These are phyloP conservation scores for Striga asiatica DNA, from an alignment of 257 asterid genomes.

Conservation along the genomic window DNA sequence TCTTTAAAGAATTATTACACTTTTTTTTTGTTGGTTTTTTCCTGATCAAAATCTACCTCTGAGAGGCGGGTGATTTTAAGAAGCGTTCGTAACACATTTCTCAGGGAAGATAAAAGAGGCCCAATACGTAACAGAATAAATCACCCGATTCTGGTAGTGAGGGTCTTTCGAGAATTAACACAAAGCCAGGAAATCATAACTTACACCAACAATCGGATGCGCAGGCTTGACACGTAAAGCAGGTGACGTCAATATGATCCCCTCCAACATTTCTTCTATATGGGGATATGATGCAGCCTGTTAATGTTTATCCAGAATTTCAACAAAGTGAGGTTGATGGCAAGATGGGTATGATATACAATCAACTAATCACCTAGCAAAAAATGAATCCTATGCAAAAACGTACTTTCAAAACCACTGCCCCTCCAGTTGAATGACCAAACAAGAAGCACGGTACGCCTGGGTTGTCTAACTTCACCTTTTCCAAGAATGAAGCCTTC, in stretches of 20 bases:
- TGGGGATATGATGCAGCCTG: conserved; percentile 81
- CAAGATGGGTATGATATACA: background rate
- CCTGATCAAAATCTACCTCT: no score
- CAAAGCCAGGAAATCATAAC: conserved; percentile 16
- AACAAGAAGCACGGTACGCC: conserved; percentile 80
- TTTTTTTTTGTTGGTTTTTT: no score
- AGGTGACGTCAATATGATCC: conserved; percentile 90
- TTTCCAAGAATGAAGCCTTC: conserved; percentile 72
- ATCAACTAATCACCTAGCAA: no score
- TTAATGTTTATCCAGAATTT: conserved; percentile 14
- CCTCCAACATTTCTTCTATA: conserved; percentile 77
- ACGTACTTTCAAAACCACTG: conserved; percentile 84
- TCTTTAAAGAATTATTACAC: no score
- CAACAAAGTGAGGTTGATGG: conserved; percentile 4
- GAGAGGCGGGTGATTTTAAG: no score
- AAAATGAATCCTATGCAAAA: background rate
- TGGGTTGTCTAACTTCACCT: conserved; percentile 63
- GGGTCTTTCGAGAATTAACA: background rate
- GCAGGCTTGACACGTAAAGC: conserved; percentile 98
- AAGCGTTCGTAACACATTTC: no score
- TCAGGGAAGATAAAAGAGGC: background rate
- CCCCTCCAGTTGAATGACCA: conserved; percentile 99
- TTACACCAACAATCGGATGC: conserved; percentile 89
- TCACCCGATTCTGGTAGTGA: background rate
- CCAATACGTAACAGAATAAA: background rate